These are phyloP conservation scores for Neurospora sp. DNA, from an alignment of 2,329 filamentous ascomycete genomes.

Conservation along the genomic window DNA sequence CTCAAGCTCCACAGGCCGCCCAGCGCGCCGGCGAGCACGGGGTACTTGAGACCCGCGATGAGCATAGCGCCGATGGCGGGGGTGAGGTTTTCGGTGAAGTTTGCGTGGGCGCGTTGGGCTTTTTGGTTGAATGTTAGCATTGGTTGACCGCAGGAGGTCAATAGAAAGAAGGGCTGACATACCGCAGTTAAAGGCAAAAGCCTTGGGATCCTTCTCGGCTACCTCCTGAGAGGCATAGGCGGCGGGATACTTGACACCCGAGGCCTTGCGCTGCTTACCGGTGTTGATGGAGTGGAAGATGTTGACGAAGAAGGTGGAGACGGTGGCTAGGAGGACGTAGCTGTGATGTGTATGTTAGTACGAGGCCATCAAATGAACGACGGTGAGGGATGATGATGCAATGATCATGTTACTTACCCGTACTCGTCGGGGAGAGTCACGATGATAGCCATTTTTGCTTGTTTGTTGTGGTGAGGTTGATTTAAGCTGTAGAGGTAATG, in stretches of 20 bases:
- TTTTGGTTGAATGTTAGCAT: background rate
- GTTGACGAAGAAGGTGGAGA: conserved; percentile 50
- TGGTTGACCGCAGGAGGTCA: background rate
- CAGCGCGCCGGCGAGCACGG: conserved; percentile 36
- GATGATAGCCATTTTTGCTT: conserved; percentile 32
- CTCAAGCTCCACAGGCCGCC: conserved; percentile 43
- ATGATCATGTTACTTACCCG: conserved; percentile 29
- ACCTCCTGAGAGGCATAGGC: conserved; percentile 46
- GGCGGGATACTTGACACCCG: conserved; percentile 46
- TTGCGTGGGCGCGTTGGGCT: conserved; percentile 53
- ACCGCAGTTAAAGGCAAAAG: conserved; percentile 54
- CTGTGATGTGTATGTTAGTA: conserved; percentile 27
- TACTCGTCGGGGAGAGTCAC: conserved; percentile 37
- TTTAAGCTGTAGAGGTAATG: background rate
- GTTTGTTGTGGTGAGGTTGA: conserved; percentile 1
- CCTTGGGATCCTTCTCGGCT: conserved; percentile 43
- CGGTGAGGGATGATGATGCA: background rate
- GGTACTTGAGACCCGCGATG: conserved; percentile 47
- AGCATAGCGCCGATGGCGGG: conserved; percentile 42
- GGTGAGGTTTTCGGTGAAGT: conserved; percentile 53
- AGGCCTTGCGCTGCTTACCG: conserved; percentile 37
- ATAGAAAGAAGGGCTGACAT: conserved; percentile 11
- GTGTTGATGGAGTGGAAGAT: conserved; percentile 40
- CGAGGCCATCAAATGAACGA: conserved; percentile 3
- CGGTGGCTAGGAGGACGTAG: conserved; percentile 50